These are phyloP conservation scores for Kodamaea restingae DNA, from an alignment of 805 yeast genomes.

Conservation along the genomic window DNA sequence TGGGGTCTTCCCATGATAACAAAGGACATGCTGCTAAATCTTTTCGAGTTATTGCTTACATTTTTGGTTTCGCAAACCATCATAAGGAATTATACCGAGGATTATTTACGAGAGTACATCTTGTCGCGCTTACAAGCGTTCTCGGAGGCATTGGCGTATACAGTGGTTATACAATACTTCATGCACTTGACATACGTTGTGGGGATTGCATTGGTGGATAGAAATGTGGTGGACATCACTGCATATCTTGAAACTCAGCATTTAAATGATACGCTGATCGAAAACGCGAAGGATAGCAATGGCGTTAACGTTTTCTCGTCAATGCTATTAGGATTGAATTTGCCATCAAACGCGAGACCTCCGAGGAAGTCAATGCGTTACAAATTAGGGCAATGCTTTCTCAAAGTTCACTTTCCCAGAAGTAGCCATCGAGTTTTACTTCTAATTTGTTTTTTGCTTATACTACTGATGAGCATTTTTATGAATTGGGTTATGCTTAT, in stretches of 20 bases:
- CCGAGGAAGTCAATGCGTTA: constrained; percentile 20
- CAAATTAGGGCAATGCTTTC: constrained; percentile 29
- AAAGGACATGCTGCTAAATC: constrained; percentile 18
- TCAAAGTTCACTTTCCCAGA: constrained; percentile 37
- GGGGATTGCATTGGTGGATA: constrained; percentile 64
- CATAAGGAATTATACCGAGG: constrained; percentile 13
- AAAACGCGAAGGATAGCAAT: constrained; percentile 15
- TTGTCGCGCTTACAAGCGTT: constrained; percentile 17
- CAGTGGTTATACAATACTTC: constrained; percentile 54
- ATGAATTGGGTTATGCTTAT: constrained; percentile 20
- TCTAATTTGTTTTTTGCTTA: constrained; percentile 17
- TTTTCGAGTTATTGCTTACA: constrained; percentile 13
- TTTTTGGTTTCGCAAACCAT: constrained; percentile 8
- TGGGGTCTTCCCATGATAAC: constrained; percentile 25
- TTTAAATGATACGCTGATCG: constrained; percentile 2
- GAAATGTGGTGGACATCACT: constrained; percentile 56
- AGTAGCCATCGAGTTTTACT: constrained; percentile 18
- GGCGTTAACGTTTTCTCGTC: constrained; percentile 28
- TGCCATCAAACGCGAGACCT: constrained; percentile 14
- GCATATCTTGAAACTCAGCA: constrained; percentile 34
- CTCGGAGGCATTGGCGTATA: constrained; percentile 28
- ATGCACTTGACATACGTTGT: constrained; percentile 62
- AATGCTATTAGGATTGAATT: constrained; percentile 16
- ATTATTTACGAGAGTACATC: constrained; percentile 12
- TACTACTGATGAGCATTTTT: constrained; percentile 15